Evolutionary conservation across 1,139 yeast genomes (phyloP), one percentile per base, ranked within the genome.

Genomic region (Lodderomyces jiufengensis): DNA sequence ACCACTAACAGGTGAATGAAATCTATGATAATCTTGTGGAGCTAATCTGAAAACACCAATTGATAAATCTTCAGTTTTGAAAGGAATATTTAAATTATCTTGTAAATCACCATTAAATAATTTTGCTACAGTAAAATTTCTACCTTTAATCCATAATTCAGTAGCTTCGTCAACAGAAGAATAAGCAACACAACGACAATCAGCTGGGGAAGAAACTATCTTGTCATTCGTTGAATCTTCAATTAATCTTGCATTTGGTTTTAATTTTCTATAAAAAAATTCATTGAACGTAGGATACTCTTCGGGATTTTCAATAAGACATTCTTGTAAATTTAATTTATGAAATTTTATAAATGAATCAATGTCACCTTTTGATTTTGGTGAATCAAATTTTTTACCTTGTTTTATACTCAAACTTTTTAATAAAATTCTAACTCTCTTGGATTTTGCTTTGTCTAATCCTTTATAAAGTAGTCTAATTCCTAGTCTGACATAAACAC

Each of bases 11-110:
- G 97, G 96, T 10, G 80, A 73, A 55, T 92, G 98, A 61, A 92
- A 90, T 29, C 98, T 66, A 56, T 92, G 98, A 52, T 92, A 92
- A 55, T 92, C 98, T 56, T 92, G 98, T 1, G 98, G 98, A 0
- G 98, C 97, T 32, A 92, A 63, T 41, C 98, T 65, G 59, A 90
- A 90, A 4, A 90, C 76, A 0, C 85, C 92, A 36, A 90, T 59
- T 0, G 86, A 65, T 31, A 90, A 80, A 25, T 75, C 47, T 3
- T 55, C 59, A 2, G 66, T 52, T 33, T 55, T 55, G 39, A 47
- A 56, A n/a, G 31, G 20, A 24, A 66, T 62, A 32, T 72, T 70
- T 2, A 68, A 55, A 9, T 63, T 61, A 15, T 73, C 80, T 27
- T 75, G 66, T 45, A 76, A 76, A 33, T 76, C 75, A 5, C 75